Percentiles rank a stretch among this genome's conserved stretches.
phyloP scores from a whole-genome alignment of 805 yeast species.

The Hanseniaspora lachancei region DNA sequence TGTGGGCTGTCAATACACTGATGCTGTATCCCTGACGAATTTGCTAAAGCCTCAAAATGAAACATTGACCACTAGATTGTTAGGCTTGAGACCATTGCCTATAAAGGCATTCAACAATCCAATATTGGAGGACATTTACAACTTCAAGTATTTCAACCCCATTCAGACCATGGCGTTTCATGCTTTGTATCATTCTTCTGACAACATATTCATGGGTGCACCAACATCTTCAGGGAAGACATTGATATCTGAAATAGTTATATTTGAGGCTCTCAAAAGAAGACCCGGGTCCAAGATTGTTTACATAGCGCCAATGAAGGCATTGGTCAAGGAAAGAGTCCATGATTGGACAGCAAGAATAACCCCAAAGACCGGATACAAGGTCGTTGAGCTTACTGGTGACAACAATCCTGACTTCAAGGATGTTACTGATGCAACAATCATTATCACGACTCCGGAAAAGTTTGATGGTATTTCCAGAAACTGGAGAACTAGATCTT shows the following conservation, averaged over 20 bases:
- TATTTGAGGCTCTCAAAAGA: constrained; percentile 87
- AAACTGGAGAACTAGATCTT: constrained; percentile 72
- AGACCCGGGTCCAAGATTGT: constrained; percentile 76
- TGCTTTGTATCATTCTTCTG: constrained; percentile 63
- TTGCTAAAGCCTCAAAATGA: constrained; percentile 79
- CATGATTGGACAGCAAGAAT: constrained; percentile 73
- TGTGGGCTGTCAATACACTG: constrained; percentile 72
- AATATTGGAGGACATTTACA: constrained; percentile 55
- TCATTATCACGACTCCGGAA: constrained; percentile 88
- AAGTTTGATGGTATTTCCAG: constrained; percentile 97
- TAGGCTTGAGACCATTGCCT: constrained; percentile 78
- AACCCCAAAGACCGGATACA: constrained; percentile 81
- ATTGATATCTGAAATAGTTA: constrained; percentile 89
- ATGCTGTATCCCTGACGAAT: constrained; percentile 77
- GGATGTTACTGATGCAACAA: constrained; percentile 71
- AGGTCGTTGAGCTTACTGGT: constrained; percentile 82
- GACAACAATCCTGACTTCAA: constrained; percentile 81
- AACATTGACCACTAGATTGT: constrained; percentile 66
- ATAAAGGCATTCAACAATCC: constrained; percentile 61
- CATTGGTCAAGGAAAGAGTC: constrained; percentile 90
- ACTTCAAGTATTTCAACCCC: constrained; percentile 83
- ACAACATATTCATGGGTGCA: constrained; percentile 83
- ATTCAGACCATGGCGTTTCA: constrained; percentile 98
- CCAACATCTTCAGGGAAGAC: constrained; percentile 99
- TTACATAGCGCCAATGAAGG: constrained; percentile 88